These are phyloP conservation scores for Annona cherimola DNA, from an alignment of 164 flowering plant genomes.

Conservation along the genomic window DNA sequence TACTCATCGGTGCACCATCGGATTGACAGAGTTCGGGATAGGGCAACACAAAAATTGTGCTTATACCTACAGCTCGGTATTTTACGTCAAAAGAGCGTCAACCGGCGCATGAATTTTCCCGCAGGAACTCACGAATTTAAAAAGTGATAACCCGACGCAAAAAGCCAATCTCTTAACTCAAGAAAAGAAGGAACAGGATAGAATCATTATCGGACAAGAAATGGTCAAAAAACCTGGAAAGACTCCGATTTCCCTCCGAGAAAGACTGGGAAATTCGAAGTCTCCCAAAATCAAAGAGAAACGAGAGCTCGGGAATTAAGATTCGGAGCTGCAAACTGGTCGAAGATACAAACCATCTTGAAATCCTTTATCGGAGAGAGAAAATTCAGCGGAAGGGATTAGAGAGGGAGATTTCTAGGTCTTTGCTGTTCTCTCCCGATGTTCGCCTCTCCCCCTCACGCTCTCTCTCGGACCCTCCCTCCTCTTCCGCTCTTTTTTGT, in stretches of 20 bases:
- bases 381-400: not conserved
- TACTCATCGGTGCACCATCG: not conserved
- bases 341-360: slow-evolving; percentile 17
- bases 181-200: too few relatives aligned
- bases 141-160: too few relatives aligned
- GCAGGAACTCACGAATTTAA: too few relatives aligned
- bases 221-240: not conserved
- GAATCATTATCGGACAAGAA: not conserved
- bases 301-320: not conserved
- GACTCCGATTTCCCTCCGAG: not conserved
- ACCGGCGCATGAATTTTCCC: too few relatives aligned
- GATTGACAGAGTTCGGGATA: not conserved
- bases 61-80: too few relatives aligned
- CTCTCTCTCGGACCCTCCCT: slow-evolving; percentile 1
- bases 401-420: slow-evolving; percentile 9
- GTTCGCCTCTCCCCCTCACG: not conserved
- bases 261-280: not conserved
- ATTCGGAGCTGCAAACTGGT: not conserved
- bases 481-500: not conserved
- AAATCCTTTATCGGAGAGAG: not conserved
- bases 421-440: not conserved
- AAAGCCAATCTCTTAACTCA: too few relatives aligned
- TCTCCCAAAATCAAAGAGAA: not conserved
- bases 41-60: too few relatives aligned
- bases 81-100: too few relatives aligned